These are phyloP conservation scores for Helicocarpus griseus DNA, from an alignment of 2,329 filamentous ascomycete genomes.

Conservation along the genomic window DNA sequence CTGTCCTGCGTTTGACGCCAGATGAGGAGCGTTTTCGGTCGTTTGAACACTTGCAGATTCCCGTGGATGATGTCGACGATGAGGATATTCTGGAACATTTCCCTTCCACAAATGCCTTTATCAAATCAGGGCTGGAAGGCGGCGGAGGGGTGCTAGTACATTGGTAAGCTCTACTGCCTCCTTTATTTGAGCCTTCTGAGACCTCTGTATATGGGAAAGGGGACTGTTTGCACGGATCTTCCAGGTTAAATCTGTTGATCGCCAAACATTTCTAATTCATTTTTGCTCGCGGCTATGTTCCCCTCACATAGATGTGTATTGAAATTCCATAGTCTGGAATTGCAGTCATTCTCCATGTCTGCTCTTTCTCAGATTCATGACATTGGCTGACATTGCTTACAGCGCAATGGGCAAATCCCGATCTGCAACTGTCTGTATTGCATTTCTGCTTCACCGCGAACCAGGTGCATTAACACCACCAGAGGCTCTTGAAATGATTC, in stretches of 20 bases:
- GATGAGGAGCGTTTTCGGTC: slow-evolving; percentile 48
- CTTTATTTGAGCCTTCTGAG: background rate
- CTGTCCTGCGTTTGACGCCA: slow-evolving; percentile 58
- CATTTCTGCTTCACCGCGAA: slow-evolving; percentile 62
- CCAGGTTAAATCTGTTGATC: no score
- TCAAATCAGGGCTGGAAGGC: slow-evolving; percentile 60
- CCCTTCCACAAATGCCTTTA: slow-evolving; percentile 68
- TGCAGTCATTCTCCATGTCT: background rate
- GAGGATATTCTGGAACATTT: slow-evolving; percentile 78
- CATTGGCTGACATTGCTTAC: slow-evolving; percentile 10
- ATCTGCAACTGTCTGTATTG: slow-evolving; percentile 72
- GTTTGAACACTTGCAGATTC: slow-evolving; percentile 66
- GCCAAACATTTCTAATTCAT: no score
- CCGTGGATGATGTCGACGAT: slow-evolving; percentile 85
- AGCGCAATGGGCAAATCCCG: slow-evolving; percentile 96
- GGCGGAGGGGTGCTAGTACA: slow-evolving; percentile 55
- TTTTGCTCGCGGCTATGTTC: no score
- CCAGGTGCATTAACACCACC: slow-evolving; percentile 49
- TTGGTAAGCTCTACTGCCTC: slow-evolving; percentile 47
- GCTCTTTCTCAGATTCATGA: background rate
- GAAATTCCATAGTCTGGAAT: no score
- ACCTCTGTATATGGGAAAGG: background rate
- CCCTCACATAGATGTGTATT: no score
- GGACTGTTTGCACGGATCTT: no score
- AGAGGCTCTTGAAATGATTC: slow-evolving; percentile 62